Evolutionary conservation across 1,139 yeast genomes (phyloP), one percentile per base, ranked within the genome.

Genomic region (Nakaseomyces nivariensis): DNA sequence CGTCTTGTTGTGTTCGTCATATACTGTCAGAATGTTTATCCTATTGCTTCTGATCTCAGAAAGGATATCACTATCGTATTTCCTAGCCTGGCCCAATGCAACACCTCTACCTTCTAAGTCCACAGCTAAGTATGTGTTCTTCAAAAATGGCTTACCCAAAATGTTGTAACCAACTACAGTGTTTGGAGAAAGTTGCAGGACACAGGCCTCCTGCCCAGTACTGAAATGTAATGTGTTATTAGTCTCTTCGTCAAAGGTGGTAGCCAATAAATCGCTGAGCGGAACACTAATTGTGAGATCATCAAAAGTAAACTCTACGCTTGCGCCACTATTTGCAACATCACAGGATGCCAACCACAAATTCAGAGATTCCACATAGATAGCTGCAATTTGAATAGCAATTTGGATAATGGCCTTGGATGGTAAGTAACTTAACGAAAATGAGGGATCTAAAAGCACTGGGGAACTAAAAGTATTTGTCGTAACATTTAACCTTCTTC

Each of bases 381-480:
- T 76, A 0, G 95, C 95, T 58, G 83, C 82, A 26, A 84, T 70
- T 67, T 86, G 95, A 22, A 84, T 72, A 0, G 95, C 92, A 41
- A 87, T 66, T 57, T 79, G 78, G 47, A 85, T 74, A 46, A 86
- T 70, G 3, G 79, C 63, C 44, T 76, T 73, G 48, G 77, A 68
- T 0, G 95, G 95, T 46, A 86, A 64, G 58, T 72, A 77, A 31
- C 75, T 74, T 60, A 70, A 74, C n/a, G 68, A 56, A 34, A 75
- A 70, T 52, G 87, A 69, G 3, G 86, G 70, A 60, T 85, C 92
- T 29, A 86, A 62, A 9, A 85, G 52, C 0, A 82, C 84, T 0
- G 92, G 85, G 24, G 75, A 64, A 2, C 73, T 63, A 36, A 62
- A 58, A 43, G 65, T 67, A 1, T 56, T 49, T 2, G 56, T 50